A percentile compares a stretch with the other conserved stretches of the same genome.
phyloP scores from a whole-genome alignment of 2,329 filamentous ascomycete genomes.

The Talaromyces atroroseus region DNA sequence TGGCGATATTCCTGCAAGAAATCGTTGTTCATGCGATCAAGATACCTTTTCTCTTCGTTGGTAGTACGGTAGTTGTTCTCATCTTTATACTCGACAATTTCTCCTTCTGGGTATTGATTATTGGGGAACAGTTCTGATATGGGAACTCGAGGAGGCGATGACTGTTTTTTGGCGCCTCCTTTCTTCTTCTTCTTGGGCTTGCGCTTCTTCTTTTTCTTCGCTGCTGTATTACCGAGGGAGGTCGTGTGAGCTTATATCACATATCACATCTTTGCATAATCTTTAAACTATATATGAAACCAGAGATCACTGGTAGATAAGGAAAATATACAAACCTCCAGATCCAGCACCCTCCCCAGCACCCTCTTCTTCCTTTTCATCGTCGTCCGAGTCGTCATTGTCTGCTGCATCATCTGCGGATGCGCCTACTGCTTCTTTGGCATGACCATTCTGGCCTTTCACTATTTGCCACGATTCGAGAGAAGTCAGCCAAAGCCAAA shows the following conservation, averaged over 20 bases:
- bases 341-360: constrained; percentile 33
- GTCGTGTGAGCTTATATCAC: background rate
- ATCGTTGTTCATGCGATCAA: constrained; percentile 73
- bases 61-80: constrained; percentile 77
- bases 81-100: constrained; percentile 70
- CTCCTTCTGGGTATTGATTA: constrained; percentile 67
- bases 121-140: constrained; percentile 69
- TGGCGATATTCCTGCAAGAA: constrained; percentile 77
- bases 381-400: constrained; percentile 52
- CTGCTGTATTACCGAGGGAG: constrained; percentile 21
- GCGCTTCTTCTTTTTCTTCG: constrained; percentile 76
- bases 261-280: background rate
- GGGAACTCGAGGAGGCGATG: constrained; percentile 68
- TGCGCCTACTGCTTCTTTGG: constrained; percentile 27
- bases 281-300: background rate
- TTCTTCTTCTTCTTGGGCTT: constrained; percentile 68
- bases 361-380: constrained; percentile 45
- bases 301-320: background rate
- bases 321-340: constrained; percentile 26
- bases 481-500: background rate
- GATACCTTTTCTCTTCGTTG: constrained; percentile 74
- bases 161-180: constrained; percentile 60
- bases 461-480: constrained; percentile 23
- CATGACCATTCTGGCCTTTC: constrained; percentile 34
- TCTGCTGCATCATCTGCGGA: constrained; percentile 44